These are phyloP conservation scores for Linum lewisii DNA, from an alignment of 345 rosid genomes.

Conservation along the genomic window DNA sequence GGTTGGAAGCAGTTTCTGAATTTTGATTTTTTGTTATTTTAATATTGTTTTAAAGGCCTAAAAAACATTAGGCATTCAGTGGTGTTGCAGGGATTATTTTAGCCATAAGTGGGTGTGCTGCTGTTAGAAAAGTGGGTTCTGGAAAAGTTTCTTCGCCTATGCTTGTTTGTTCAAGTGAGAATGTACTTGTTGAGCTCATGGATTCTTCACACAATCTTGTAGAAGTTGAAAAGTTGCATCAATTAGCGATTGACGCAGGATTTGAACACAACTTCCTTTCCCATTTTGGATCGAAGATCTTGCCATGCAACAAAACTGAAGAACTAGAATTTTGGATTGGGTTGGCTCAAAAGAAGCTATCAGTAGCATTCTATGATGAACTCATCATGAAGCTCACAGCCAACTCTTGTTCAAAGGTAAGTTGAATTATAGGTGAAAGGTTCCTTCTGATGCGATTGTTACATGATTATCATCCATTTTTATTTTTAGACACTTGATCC, in stretches of 20 bases:
- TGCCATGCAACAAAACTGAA: slow-evolving; percentile 34
- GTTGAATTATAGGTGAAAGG: slow-evolving; percentile 1
- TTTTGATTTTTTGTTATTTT: slow-evolving; percentile 9
- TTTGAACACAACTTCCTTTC: slow-evolving; percentile 47
- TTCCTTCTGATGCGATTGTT: background rate
- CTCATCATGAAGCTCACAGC: slow-evolving; percentile 15
- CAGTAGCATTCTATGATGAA: slow-evolving; percentile 38
- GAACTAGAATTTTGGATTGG: slow-evolving; percentile 72
- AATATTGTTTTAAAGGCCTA: slow-evolving; percentile 11
- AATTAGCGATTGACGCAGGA: slow-evolving; percentile 52
- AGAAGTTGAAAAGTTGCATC: slow-evolving; percentile 43
- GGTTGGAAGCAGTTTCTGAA: slow-evolving; percentile 29
- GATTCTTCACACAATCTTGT: slow-evolving; percentile 37
- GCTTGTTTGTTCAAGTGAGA: slow-evolving; percentile 27
- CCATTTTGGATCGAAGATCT: slow-evolving; percentile 44
- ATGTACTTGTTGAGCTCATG: slow-evolving; percentile 40
- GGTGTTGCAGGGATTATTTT: slow-evolving; percentile 64
- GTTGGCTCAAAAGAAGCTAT: slow-evolving; percentile 50
- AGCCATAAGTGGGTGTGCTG: slow-evolving; percentile 56
- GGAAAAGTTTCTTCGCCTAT: slow-evolving; percentile 28
- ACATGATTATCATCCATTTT: no score
- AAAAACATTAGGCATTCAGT: slow-evolving; percentile 34
- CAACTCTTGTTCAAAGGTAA: slow-evolving; percentile 29
- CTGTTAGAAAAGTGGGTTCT: slow-evolving; percentile 40
- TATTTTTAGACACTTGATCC: no score